phyloP scores from a whole-genome alignment of 2,329 filamentous ascomycete species.

The Microcera coccophila region DNA sequence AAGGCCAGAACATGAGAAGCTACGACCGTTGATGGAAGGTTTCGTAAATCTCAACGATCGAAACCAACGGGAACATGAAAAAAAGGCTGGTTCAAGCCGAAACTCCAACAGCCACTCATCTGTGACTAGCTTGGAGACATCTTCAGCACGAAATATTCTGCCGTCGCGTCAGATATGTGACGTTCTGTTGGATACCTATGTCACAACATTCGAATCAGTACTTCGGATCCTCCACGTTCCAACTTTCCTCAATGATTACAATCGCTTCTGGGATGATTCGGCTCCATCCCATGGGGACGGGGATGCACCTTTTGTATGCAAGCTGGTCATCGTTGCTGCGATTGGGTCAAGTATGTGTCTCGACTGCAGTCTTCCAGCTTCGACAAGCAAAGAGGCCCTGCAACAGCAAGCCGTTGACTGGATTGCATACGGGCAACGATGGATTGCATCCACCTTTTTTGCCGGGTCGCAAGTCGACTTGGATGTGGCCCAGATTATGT shows the following conservation, averaged over 20 bases:
- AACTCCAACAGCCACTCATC: constrained; percentile 2
- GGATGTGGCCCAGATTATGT: no score
- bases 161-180: constrained; percentile 33
- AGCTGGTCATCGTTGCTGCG: constrained; percentile 51
- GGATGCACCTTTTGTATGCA: constrained; percentile 27
- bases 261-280: constrained; percentile 34
- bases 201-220: constrained; percentile 50
- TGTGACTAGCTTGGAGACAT: background rate
- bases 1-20: no score
- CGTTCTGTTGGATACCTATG: constrained; percentile 43
- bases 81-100: constrained; percentile 1
- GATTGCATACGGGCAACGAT: no score
- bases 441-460: no score
- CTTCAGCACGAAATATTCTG: constrained; percentile 4
- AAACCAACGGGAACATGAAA: constrained; percentile 5
- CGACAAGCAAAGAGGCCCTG: no score
- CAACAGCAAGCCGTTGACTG: no score
- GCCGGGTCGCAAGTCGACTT: no score
- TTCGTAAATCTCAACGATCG: no score
- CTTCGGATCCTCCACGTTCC: constrained; percentile 52
- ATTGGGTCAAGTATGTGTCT: constrained; percentile 39
- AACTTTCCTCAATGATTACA: constrained; percentile 47
- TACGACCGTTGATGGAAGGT: no score
- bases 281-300: constrained; percentile 37
- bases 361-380: constrained; percentile 1